Base-by-base conservation (phyloP, 176 grass and related monocot genomes). In the Olyra latifolia region DNA sequence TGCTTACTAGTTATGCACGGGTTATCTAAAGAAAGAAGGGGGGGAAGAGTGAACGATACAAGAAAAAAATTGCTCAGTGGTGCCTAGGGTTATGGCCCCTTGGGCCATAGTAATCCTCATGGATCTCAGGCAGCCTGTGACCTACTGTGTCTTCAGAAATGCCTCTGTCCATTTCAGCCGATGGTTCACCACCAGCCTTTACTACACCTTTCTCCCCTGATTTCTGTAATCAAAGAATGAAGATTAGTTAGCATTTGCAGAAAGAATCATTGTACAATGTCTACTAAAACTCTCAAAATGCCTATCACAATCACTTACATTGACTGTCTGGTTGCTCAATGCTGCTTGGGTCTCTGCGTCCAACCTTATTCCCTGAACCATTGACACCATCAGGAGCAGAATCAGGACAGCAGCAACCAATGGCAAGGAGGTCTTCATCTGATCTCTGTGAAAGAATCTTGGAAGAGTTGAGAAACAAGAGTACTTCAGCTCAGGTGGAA, bases 51-150 rank as follows among this genome's bases (percentile, higher is more conserved):
- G 72, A 39, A 65, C 48, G 45, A 48, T 40, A 8, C 29, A 65
- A 27, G 43, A 1, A 53, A 16, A 1, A n/a, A 23, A 62, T 20
- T 65, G 49, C 42, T 91, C 62, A 92, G 48, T 92, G 93, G 75
- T 96, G 93, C 38, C 45, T 90, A 61, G 90, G 39, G 11, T 71
- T 66, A 78, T 96, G 93, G 43, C 83, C 90, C 63, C 90, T 90
- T 44, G 93, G 90, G 23, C 90, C 93, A 30, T 81, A 88, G 66
- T 96, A 96, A 78, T 96, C 90, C 45, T 88, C 90, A 80, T 96
- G 90, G 17, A 96, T 86, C 30, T 77, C 83, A 39, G 84, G 93
- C 44, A 90, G 38, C 74, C 17, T 62, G 41, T 92, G 87, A 0
- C 75, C 49, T 65, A 41, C 30, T 57, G 41, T 68, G 32, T 23